These are phyloP conservation scores for Monotropa hypopitys DNA, from an alignment of 179 eudicot genomes.

Conservation along the genomic window DNA sequence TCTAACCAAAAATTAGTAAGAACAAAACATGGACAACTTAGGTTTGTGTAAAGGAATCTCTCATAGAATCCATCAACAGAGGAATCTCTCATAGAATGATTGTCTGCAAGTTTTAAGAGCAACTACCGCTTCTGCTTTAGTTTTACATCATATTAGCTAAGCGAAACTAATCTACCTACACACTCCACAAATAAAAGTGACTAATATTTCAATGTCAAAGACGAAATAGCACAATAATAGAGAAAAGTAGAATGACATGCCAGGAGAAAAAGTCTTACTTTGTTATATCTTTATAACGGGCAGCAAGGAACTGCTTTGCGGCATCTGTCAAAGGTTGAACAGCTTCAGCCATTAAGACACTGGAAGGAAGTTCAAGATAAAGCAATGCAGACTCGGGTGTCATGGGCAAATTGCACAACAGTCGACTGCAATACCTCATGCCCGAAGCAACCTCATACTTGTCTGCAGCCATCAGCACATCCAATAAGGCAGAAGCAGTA, in stretches of 20 bases:
- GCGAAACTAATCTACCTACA: not conserved
- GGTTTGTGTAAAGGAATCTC: not conserved
- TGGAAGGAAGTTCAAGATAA: conserved; percentile 90
- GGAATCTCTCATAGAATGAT: not conserved
- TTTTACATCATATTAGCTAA: not conserved
- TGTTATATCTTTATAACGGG: conserved; percentile 67
- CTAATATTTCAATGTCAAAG: not conserved
- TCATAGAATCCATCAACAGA: too few relatives aligned
- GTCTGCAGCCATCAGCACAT: conserved; percentile 96
- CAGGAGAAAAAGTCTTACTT: conserved; percentile 37
- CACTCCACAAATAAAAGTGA: too few relatives aligned
- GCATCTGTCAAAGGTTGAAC: conserved; percentile 94
- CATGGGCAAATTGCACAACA: conserved; percentile 71
- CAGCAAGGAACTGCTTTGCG: conserved; percentile 80
- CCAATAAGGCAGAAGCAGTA: conserved; percentile 67
- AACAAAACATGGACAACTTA: not conserved
- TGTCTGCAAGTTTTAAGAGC: not conserved
- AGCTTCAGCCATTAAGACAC: conserved; percentile 93
- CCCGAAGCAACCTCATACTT: conserved; percentile 97
- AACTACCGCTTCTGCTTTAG: too few relatives aligned
- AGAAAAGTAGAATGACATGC: not conserved
- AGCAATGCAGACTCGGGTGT: conserved; percentile 85
- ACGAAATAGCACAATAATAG: not conserved
- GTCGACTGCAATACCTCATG: conserved; percentile 76
- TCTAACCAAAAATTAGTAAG: not conserved